A percentile compares a stretch with the other conserved stretches of the same genome.
phyloP scores from a whole-genome alignment of 768 basidiomycete genomes.

The Cystofilobasidium capitatum region DNA sequence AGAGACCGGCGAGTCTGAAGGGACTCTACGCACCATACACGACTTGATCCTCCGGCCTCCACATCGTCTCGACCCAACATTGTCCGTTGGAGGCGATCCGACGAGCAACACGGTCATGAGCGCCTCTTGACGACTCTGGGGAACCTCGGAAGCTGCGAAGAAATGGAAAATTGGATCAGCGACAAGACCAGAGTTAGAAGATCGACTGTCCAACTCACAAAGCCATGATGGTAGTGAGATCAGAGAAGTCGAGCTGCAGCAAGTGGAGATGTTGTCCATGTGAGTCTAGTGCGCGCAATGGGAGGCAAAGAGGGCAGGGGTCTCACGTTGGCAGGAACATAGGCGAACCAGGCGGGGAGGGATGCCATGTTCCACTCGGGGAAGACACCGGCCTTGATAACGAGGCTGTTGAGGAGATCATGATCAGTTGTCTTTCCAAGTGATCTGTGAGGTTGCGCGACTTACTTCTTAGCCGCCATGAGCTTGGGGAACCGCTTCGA shows the following conservation, averaged over 20 bases:
- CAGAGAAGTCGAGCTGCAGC: conserved; percentile 39
- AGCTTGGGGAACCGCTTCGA: conserved; percentile 40
- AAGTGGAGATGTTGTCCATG: background rate
- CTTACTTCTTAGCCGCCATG: conserved; percentile 40
- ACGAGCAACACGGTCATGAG: conserved; percentile 40
- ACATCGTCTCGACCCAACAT: conserved; percentile 40
- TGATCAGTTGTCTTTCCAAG: background rate
- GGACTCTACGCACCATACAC: background rate
- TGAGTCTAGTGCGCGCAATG: background rate
- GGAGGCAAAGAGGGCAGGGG: background rate
- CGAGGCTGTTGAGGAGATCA: conserved; percentile 31
- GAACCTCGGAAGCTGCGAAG: conserved; percentile 39
- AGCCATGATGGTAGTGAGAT: conserved; percentile 40
- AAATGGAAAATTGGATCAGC: background rate
- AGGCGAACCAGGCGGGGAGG: conserved; percentile 41
- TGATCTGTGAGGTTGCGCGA: background rate
- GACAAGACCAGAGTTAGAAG: background rate
- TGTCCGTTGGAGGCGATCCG: conserved; percentile 41
- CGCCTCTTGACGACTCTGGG: conserved; percentile 33
- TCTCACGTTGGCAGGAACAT: conserved; percentile 38
- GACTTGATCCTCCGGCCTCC: conserved; percentile 2
- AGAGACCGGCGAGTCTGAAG: background rate
- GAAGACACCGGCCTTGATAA: conserved; percentile 41
- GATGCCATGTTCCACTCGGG: conserved; percentile 41
- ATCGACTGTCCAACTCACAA: too few relatives aligned